phyloP scores from a whole-genome alignment of 2,329 filamentous ascomycete species.

The Monosporascus ibericus region DNA sequence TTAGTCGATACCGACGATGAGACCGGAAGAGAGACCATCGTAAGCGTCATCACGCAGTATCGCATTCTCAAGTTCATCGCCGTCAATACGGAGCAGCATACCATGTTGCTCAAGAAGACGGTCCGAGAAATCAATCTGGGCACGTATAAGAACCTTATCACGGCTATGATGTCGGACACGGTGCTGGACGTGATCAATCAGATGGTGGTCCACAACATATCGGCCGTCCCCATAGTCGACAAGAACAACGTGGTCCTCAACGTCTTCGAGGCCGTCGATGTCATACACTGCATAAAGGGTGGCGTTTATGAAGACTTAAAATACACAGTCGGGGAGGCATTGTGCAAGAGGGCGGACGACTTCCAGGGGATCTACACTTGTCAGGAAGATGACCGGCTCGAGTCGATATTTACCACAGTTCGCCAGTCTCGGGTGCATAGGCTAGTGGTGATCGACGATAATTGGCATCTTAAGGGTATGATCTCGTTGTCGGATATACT shows the following conservation, averaged over 20 bases:
- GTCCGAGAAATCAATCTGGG: conserved; percentile 79
- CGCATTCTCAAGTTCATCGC: conserved; percentile 98
- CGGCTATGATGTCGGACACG: conserved; percentile 79
- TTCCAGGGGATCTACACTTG: conserved; percentile 97
- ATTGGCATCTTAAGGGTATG: conserved; percentile 78
- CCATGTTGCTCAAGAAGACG: conserved; percentile 80
- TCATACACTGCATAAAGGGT: conserved; percentile 92
- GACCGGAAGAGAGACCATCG: conserved; percentile 84
- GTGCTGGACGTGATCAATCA: conserved; percentile 93
- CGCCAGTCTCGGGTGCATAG: conserved; percentile 92
- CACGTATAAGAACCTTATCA: conserved; percentile 74
- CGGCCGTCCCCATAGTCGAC: conserved; percentile 89
- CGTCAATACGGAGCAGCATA: conserved; percentile 82
- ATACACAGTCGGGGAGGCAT: conserved; percentile 78
- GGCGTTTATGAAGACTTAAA: conserved; percentile 87
- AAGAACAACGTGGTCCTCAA: conserved; percentile 74
- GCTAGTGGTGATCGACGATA: conserved; percentile 86
- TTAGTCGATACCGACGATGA: conserved; percentile 92
- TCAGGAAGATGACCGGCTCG: conserved; percentile 81
- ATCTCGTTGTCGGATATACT: conserved; percentile 94
- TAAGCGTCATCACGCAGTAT: conserved; percentile 97
- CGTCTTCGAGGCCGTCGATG: conserved; percentile 95
- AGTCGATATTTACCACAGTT: conserved; percentile 95
- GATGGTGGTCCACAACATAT: conserved; percentile 90
- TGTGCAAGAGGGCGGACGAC: conserved; percentile 81